A percentile compares a stretch with the other conserved stretches of the same genome.
These are phyloP conservation scores for Aegilops longissima DNA, from an alignment of 176 grass and related monocot species.

Conservation along the genomic window DNA sequence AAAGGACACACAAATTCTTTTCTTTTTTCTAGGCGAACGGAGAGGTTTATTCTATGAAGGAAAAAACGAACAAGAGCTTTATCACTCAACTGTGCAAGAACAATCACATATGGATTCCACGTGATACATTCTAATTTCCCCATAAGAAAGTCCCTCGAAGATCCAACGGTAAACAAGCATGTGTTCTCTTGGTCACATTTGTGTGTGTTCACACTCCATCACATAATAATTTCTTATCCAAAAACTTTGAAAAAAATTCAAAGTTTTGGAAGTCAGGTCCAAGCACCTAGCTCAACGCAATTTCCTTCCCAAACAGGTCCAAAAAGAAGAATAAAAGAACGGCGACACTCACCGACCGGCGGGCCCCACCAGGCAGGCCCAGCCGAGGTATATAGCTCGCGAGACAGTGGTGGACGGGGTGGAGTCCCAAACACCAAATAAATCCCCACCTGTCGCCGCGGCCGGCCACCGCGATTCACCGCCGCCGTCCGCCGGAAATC, in stretches of 20 bases:
- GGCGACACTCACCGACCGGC: background rate
- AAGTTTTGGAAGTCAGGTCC: background rate
- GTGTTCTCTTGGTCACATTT: background rate
- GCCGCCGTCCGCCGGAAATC: conserved; percentile 9
- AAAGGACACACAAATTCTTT: no score
- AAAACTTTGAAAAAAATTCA: background rate
- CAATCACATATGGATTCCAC: no score
- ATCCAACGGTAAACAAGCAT: no score
- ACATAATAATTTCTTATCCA: background rate
- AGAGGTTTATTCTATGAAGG: no score
- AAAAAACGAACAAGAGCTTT: no score
- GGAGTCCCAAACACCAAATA: background rate
- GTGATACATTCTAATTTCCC: no score
- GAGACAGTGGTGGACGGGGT: background rate
- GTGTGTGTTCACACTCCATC: background rate
- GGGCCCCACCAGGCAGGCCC: background rate
- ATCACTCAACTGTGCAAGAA: no score
- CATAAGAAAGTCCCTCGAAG: no score
- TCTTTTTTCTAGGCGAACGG: no score
- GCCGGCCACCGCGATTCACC: conserved; percentile 29
- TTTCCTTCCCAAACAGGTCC: background rate
- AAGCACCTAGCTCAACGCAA: background rate
- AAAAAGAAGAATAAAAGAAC: background rate
- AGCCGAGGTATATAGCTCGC: background rate
- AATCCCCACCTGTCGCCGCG: conserved; percentile 8